A percentile compares a stretch with the other conserved stretches of the same genome.
phyloP scores from a whole-genome alignment of 306 rosid genomes.

The Cyamopsis tetragonoloba region DNA sequence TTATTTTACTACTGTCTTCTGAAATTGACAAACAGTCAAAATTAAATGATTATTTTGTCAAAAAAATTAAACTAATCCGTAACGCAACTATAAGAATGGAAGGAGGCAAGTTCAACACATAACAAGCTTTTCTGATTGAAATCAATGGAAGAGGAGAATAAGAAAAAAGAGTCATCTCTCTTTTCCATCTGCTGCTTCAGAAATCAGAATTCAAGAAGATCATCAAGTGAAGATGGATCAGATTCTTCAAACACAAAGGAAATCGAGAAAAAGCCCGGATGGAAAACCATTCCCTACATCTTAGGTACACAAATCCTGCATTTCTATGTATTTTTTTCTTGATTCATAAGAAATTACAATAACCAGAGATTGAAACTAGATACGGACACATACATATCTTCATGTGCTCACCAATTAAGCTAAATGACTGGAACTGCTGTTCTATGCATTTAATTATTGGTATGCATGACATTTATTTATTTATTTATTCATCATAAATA shows the following conservation, averaged over 20 bases:
- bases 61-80: no score
- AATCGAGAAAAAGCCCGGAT: neutral
- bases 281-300: slow-evolving; percentile 37
- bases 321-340: neutral
- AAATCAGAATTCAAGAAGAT: neutral
- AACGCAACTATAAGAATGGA: neutral
- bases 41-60: no score
- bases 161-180: neutral
- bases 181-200: neutral
- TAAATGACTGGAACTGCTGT: no score
- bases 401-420: no score
- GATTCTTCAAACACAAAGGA: neutral
- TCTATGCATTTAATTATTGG: no score
- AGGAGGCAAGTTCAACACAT: neutral
- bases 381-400: no score
- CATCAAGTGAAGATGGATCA: neutral
- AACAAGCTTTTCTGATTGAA: neutral
- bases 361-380: no score
- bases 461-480: no score
- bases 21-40: no score
- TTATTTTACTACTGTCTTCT: no score
- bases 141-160: neutral
- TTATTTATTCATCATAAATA: no score
- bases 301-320: neutral
- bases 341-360: no score